A percentile compares a stretch with the other conserved stretches of the same genome.
These are phyloP conservation scores for Rhodotorula sp. DNA, from an alignment of 1,284 basidiomycete genomes.

Conservation along the genomic window DNA sequence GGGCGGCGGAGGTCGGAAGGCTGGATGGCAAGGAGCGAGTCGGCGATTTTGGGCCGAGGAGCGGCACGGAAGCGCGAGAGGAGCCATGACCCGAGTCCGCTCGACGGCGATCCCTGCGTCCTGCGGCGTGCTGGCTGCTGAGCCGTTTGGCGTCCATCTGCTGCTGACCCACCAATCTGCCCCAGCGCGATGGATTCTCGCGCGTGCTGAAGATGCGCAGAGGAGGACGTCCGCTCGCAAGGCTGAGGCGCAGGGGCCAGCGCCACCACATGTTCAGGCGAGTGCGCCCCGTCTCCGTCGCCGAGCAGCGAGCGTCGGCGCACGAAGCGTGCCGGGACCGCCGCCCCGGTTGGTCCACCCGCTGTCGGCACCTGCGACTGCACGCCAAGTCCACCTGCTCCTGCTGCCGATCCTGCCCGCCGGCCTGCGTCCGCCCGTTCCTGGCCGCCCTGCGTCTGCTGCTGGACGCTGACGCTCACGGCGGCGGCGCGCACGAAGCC, in stretches of 20 bases:
- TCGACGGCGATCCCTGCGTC: neutral
- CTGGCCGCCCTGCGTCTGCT: too few relatives aligned
- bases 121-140: neutral
- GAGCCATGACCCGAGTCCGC: neutral
- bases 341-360: neutral
- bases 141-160: neutral
- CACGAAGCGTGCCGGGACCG: neutral
- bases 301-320: neutral
- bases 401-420: too few relatives aligned
- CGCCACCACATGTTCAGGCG: neutral
- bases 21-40: neutral
- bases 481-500: too few relatives aligned
- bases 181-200: neutral
- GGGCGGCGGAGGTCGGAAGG: conserved; percentile 10
- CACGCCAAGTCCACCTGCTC: too few relatives aligned
- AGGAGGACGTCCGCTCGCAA: neutral
- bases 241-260: neutral
- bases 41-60: neutral
- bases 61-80: neutral
- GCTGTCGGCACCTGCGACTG: neutral
- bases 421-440: too few relatives aligned
- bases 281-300: neutral
- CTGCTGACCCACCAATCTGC: neutral
- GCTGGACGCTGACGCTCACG: too few relatives aligned
- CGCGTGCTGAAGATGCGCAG: neutral